Evolutionary conservation across 495 filamentous ascomycete genomes (phyloP).

Genomic region (Penicillium cosmopolitanum): DNA sequence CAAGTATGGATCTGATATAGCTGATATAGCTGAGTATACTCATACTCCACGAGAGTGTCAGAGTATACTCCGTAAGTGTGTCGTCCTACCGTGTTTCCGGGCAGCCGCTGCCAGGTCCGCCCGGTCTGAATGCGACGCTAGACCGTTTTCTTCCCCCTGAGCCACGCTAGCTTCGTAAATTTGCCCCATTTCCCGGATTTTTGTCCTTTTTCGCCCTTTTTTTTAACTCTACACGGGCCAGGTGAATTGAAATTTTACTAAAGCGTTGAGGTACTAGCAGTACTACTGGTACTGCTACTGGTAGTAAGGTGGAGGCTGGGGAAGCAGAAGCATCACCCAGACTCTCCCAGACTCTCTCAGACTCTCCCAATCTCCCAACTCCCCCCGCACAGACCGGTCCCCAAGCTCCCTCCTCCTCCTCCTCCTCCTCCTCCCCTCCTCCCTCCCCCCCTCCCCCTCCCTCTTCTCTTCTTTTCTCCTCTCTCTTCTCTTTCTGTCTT

Average conservation of each 20-base stretch:
- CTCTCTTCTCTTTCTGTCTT: slow-evolving; percentile 7
- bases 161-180: neutral
- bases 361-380: too few relatives aligned
- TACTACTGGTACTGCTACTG: neutral
- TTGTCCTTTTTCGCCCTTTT: neutral
- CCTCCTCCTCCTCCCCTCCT: slow-evolving; percentile 6
- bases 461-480: slow-evolving; percentile 14
- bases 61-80: too few relatives aligned
- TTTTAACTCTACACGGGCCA: neutral
- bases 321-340: neutral
- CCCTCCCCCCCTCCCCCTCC: slow-evolving; percentile 11
- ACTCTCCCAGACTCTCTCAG: too few relatives aligned
- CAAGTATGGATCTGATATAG: too few relatives aligned
- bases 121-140: slow-evolving; percentile 13
- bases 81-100: slow-evolving; percentile 6
- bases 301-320: neutral
- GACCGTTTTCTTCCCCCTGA: neutral
- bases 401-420: slow-evolving; percentile 6
- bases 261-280: neutral
- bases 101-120: slow-evolving; percentile 9
- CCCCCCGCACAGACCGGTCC: slow-evolving; percentile 36
- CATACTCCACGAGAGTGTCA: too few relatives aligned
- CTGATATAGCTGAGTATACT: too few relatives aligned
- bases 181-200: neutral
- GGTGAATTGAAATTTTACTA: neutral